These are phyloP conservation scores for Amniculicola lignicola DNA, from an alignment of 495 filamentous ascomycete species.

Conservation along the genomic window DNA sequence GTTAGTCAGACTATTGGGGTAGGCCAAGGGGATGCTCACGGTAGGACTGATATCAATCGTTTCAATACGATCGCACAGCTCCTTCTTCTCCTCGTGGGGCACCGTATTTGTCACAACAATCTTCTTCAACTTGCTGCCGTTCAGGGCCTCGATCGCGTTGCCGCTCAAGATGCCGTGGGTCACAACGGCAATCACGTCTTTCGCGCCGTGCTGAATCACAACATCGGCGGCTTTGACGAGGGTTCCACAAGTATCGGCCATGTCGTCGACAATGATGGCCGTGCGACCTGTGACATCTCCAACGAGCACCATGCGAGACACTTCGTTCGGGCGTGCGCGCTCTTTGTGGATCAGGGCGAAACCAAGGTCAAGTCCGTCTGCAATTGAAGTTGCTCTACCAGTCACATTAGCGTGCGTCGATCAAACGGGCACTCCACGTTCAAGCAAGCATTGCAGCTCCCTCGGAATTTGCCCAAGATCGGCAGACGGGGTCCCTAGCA, in stretches of 20 bases:
- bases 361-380: constrained; percentile 86
- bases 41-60: constrained; percentile 95
- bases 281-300: constrained; percentile 60
- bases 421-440: too few relatives aligned
- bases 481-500: too few relatives aligned
- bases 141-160: constrained; percentile 85
- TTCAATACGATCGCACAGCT: constrained; percentile 70
- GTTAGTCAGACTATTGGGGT: constrained; percentile 4
- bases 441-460: too few relatives aligned
- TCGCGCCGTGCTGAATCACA: constrained; percentile 83
- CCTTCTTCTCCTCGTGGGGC: constrained; percentile 79
- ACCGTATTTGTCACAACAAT: constrained; percentile 98
- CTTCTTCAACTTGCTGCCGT: constrained; percentile 70
- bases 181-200: constrained; percentile 87
- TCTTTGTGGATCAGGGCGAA: constrained; percentile 99
- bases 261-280: constrained; percentile 65
- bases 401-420: constrained; percentile 12
- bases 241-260: constrained; percentile 95
- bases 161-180: constrained; percentile 94
- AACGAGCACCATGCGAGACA: constrained; percentile 87
- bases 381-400: constrained; percentile 83
- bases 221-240: constrained; percentile 90
- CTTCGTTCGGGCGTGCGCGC: constrained; percentile 90
- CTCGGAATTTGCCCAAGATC: too few relatives aligned
- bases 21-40: constrained; percentile 46